phyloP scores from a whole-genome alignment of 176 grass and related monocot genomes.

The Carex parvula region DNA sequence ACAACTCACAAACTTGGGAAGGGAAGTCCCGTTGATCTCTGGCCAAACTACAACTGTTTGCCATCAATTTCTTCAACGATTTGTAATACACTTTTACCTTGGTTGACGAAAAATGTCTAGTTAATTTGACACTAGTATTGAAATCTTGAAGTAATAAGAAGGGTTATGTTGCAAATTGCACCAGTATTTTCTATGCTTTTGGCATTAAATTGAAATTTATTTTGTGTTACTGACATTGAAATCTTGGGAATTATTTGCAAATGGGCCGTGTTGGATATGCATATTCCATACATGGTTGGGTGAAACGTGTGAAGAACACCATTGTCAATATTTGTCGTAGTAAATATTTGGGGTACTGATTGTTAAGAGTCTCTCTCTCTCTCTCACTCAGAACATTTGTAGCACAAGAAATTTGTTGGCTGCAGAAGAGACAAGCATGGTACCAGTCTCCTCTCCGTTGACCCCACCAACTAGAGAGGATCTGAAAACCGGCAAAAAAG shows the following conservation, averaged over 20 bases:
- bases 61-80: conserved; percentile 48
- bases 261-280: neutral
- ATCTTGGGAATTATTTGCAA: too few species aligned
- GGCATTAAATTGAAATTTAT: neutral
- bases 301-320: neutral
- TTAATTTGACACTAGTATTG: conserved; percentile 7
- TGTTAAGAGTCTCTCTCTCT: neutral
- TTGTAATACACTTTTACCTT: conserved; percentile 36
- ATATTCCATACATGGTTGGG: neutral
- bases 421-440: conserved; percentile 54
- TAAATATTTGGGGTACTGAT: conserved; percentile 16
- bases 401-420: conserved; percentile 54
- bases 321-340: neutral
- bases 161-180: neutral
- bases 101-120: neutral
- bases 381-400: conserved; percentile 55
- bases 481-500: conserved; percentile 43
- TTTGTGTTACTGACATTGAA: neutral
- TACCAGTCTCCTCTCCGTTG: conserved; percentile 82
- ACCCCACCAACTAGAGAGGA: conserved; percentile 38
- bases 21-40: conserved; percentile 28
- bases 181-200: neutral
- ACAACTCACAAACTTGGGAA: conserved; percentile 32
- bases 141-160: neutral
- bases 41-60: conserved; percentile 19